Evolutionary conservation across 169 alveolate species (phyloP).

Genomic region (Plasmodium reichenowi): DNA sequence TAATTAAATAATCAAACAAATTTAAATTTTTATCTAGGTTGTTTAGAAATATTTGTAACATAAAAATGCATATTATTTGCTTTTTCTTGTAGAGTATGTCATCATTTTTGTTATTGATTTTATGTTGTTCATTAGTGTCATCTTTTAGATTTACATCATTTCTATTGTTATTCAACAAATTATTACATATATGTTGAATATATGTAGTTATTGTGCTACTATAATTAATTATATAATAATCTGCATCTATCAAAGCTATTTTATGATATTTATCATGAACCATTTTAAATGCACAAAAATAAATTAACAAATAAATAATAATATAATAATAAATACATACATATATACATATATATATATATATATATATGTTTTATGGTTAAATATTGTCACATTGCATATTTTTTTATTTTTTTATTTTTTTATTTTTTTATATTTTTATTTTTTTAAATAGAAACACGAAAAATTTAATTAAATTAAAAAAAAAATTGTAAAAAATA

Average conservation of each 20-base stretch:
- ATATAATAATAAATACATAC: too few relatives aligned
- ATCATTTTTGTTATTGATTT: too few relatives aligned
- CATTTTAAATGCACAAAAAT: constrained; percentile 2
- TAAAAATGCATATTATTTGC: constrained; percentile 43
- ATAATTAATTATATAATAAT: constrained; percentile 55
- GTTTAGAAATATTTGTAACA: constrained; percentile 37
- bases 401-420: too few relatives aligned
- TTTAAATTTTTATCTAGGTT: constrained; percentile 57
- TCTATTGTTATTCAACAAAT: constrained; percentile 11
- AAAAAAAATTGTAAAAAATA: too few relatives aligned
- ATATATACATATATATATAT: too few relatives aligned
- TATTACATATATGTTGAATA: constrained; percentile 44
- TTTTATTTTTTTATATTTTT: too few relatives aligned
- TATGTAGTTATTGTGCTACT: constrained; percentile 59
- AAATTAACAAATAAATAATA: too few relatives aligned
- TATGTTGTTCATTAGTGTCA: background rate
- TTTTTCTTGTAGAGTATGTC: background rate
- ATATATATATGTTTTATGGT: too few relatives aligned
- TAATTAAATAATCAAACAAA: constrained; percentile 24
- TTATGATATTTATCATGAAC: constrained; percentile 7
- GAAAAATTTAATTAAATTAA: too few relatives aligned
- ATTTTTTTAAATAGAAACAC: too few relatives aligned
- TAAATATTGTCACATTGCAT: too few relatives aligned
- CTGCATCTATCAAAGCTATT: constrained; percentile 69
- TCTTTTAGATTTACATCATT: background rate